phyloP scores from a whole-genome alignment of 1,284 basidiomycete species.

The Fomitiporia mediterranea region DNA sequence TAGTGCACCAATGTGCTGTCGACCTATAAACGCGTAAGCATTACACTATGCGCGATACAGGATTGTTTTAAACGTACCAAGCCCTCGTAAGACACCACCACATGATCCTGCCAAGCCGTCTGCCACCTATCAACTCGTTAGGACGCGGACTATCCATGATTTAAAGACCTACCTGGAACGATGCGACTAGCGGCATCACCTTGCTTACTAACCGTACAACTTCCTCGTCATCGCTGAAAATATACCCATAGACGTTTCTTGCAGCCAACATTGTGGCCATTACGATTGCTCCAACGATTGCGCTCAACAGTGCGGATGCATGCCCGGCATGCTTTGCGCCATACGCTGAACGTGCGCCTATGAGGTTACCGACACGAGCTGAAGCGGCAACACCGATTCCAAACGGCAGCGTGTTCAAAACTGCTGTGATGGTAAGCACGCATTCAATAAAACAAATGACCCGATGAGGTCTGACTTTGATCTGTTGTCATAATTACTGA shows the following conservation, averaged over 20 bases:
- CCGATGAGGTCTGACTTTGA: constrained; percentile 47
- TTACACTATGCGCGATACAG: neutral
- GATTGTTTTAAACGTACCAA: constrained; percentile 37
- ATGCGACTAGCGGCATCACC: constrained; percentile 76
- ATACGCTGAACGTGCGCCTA: constrained; percentile 51
- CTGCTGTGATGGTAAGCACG: constrained; percentile 28
- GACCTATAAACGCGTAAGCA: constrained; percentile 36
- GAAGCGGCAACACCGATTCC: constrained; percentile 72
- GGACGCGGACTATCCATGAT: neutral
- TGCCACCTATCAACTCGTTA: constrained; percentile 39
- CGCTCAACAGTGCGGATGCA: constrained; percentile 57
- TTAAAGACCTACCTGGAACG: constrained; percentile 56
- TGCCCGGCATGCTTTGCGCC: constrained; percentile 60
- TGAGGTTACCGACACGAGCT: constrained; percentile 66
- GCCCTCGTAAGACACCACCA: constrained; percentile 65
- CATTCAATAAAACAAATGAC: neutral
- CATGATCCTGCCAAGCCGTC: constrained; percentile 72
- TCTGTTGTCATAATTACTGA: constrained; percentile 82
- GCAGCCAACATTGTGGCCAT: constrained; percentile 55
- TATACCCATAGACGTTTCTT: constrained; percentile 61
- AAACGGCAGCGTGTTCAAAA: constrained; percentile 64
- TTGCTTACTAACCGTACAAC: constrained; percentile 60
- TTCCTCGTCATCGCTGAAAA: constrained; percentile 63
- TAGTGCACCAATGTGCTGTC: constrained; percentile 68
- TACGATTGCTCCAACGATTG: constrained; percentile 51